A percentile compares a stretch with the other conserved stretches of the same genome.
phyloP scores from a whole-genome alignment of 169 alveolate genomes.

The Cystoisospora suis region DNA sequence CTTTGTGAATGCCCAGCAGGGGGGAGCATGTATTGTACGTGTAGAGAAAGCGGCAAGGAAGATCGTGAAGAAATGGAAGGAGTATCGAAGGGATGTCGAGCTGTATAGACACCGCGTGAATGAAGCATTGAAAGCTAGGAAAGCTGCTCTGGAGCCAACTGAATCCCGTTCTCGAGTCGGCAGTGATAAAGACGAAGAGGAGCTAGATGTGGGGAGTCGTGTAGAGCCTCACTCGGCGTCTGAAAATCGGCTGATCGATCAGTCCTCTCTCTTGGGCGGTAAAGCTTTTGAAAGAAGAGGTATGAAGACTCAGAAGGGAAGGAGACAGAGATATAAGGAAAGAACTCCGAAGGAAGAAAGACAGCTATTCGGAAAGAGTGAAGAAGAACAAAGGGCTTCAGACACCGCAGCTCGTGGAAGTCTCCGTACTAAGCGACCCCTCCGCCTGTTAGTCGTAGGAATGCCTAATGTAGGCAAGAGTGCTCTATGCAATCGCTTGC shows the following conservation, averaged over 20 bases:
- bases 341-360: neutral
- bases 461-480: conserved; percentile 85
- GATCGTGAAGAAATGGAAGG: neutral
- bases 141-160: too few relatives aligned
- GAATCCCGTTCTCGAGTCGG: too few relatives aligned
- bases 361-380: neutral
- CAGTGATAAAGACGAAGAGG: too few relatives aligned
- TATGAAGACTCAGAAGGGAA: too few relatives aligned
- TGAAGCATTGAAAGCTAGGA: too few relatives aligned
- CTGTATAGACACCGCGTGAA: neutral
- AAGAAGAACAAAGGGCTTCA: neutral
- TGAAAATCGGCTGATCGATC: too few relatives aligned
- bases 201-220: too few relatives aligned
- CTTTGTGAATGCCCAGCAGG: conserved; percentile 25
- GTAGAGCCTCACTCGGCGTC: too few relatives aligned
- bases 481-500: conserved; percentile 78
- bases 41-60: conserved; percentile 34
- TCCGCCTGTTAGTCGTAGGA: conserved; percentile 80
- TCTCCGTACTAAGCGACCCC: conserved; percentile 67
- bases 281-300: too few relatives aligned
- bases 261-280: too few relatives aligned
- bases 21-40: conserved; percentile 18
- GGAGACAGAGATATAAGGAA: too few relatives aligned
- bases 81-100: neutral
- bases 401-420: neutral